Evolutionary conservation across 2,329 filamentous ascomycete species (phyloP), one percentile per base, ranked within the genome.

Genomic region (Cladophialophora psammophila): DNA sequence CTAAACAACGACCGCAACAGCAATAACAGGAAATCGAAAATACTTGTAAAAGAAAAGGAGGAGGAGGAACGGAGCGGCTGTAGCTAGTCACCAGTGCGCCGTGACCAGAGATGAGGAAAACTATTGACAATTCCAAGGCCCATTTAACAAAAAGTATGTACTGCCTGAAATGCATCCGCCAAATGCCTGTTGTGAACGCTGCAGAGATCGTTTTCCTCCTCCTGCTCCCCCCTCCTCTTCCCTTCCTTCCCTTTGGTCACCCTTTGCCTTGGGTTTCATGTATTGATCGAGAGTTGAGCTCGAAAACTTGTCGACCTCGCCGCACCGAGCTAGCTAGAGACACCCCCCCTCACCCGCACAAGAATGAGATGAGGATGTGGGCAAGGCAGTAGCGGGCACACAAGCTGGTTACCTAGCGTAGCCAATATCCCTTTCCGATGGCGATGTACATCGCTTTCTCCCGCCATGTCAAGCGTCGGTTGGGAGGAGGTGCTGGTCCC

Each of bases 341-440:
- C 26, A 26, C 26, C 2, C 26, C 26, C 26, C 26, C 2, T 26
- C 26, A 2, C 26, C 26, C 3, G 2, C 26, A 26, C 26, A 26
- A 26, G 2, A 26, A 26, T 3, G 26, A 26, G 26, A 26, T 26
- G 26, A 26, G 26, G 26, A 26, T 26, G 26, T 26, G 26, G 26
- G 26, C 26, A 2, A 26, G 26, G 26, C 26, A 3, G 26, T 26
- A 26, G 26, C 26, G 26, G 26, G 26, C 26, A 26, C 26, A 26
- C 26, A 26, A 26, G 26, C 26, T 26, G 40, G 40, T 6, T 12
- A 42, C 18, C 66, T 65, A 75, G 53, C 72, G 68, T 58, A 76
- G 63, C 75, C 75, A 76, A 60, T 72, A 76, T 34, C 75, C 75
- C 54, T 65, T 68, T n/a, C 64, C 61, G 48, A 76, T 74, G n/a